Base-by-base conservation (phyloP, 2,329 filamentous ascomycete species). In the Amauroascus verrucosus region DNA sequence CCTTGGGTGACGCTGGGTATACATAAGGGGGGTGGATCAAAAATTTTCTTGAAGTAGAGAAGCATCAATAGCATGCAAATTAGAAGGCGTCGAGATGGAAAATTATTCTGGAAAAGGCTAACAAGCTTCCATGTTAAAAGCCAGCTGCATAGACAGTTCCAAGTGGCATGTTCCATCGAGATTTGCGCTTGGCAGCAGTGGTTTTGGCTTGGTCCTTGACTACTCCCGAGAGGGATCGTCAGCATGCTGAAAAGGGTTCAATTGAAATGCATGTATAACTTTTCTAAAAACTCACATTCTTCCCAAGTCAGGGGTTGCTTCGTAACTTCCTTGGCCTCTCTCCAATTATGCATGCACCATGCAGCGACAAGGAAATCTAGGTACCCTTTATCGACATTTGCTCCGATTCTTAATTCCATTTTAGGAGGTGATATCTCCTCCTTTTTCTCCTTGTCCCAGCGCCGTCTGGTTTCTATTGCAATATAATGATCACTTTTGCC, bases 281-380 rank as follows among this genome's bases (percentile, higher is more conserved):
- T n/a, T 20, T 18, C 14, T 20, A 40, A 41, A 28, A 26, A 41
- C 57, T 57, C 47, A 59, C 57, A 53, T 38, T 59, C 57, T 47
- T 56, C 51, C 58, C 58, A 59, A 1, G 52, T 55, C 18, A 59
- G 47, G 13, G 58, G 50, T 32, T 59, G 54, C 26, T 57, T 59
- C 3, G 54, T 58, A 46, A 59, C 26, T 8, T 58, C 58, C 26
- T 58, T 59, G 8, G 58, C 56, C 32, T 59, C 58, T 44, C 54
- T 48, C 58, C 58, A 59, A 40, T 59, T 59, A 35, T 58, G 55
- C 54, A 59, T 56, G 46, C 56, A 58, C 58, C 58, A 59, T 22
- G 54, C 49, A 16, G 58, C 54, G 22, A 59, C 48, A 7, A 59
- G 48, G 28, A 59, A 59, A 38, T 59, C 58, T 14, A 58, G 43